Conservation (phyloP, 1,284 basidiomycete genomes). For the Ustilago crameri region DNA sequence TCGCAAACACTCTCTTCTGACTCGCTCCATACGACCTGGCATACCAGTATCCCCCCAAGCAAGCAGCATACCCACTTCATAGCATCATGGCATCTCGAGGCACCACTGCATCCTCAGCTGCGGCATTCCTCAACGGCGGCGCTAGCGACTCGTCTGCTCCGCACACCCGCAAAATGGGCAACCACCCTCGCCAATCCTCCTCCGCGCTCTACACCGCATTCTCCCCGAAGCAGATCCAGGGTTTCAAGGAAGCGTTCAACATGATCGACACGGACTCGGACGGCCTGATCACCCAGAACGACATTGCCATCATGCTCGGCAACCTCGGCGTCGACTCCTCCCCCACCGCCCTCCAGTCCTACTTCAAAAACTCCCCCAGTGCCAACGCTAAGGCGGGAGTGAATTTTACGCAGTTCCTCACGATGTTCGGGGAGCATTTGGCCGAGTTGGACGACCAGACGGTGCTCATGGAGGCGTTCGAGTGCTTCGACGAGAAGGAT, state of each 20-base stretch:
- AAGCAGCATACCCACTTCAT: too few species aligned
- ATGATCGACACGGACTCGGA: conserved; percentile 69
- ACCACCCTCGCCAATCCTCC: conserved; percentile 59
- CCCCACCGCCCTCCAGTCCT: conserved; percentile 21
- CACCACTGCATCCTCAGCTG: conserved; percentile 36
- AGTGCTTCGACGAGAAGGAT: conserved; percentile 67
- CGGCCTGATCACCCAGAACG: conserved; percentile 64
- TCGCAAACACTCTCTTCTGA: too few species aligned
- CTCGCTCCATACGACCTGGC: too few species aligned
- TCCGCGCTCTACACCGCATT: conserved; percentile 63
- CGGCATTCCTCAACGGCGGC: conserved; percentile 40
- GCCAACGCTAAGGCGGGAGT: conserved; percentile 18
- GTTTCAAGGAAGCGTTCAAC: conserved; percentile 69
- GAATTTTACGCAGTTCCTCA: conserved; percentile 66
- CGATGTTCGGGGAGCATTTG: conserved; percentile 64
- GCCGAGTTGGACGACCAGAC: conserved; percentile 59
- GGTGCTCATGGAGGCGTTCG: conserved; percentile 63
- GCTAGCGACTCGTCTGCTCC: conserved; percentile 3
- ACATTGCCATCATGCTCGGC: conserved; percentile 63
- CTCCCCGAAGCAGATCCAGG: conserved; percentile 67
- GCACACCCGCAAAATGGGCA: conserved; percentile 19
- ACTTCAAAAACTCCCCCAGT: conserved; percentile 25
- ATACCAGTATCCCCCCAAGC: too few species aligned
- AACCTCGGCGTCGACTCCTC: conserved; percentile 59
- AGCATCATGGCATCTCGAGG: conserved; percentile 23